A percentile compares a stretch with the other conserved stretches of the same genome.
These are phyloP conservation scores for Spinacia oleracea DNA, from an alignment of 179 eudicot genomes.

Conservation along the genomic window DNA sequence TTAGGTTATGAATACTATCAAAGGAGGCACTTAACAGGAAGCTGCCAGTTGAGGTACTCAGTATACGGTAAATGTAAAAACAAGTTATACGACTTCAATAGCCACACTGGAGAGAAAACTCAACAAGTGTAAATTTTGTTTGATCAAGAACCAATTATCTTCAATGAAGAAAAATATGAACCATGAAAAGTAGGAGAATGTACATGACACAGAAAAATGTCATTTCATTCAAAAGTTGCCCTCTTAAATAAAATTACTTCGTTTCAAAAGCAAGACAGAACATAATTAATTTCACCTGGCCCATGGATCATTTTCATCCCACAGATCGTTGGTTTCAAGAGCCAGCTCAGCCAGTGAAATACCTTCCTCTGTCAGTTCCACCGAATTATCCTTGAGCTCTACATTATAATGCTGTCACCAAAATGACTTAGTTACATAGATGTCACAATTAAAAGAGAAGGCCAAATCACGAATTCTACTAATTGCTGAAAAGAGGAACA, in stretches of 20 bases:
- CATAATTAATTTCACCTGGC: conserved; percentile 62
- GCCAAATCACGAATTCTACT: not conserved
- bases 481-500: conserved; percentile 9
- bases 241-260: not conserved
- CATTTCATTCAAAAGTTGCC: not conserved
- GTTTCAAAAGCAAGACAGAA: not conserved
- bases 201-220: not conserved
- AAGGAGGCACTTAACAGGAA: conserved; percentile 7
- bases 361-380: conserved; percentile 96
- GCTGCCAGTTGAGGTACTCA: conserved; percentile 11
- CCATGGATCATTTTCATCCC: conserved; percentile 99
- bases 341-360: conserved; percentile 88
- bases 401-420: conserved; percentile 74
- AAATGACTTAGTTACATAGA: conserved; percentile 9
- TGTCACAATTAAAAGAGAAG: conserved; percentile 9
- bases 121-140: not conserved
- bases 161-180: not conserved
- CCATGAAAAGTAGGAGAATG: not conserved
- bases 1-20: not conserved
- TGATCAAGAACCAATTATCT: not conserved
- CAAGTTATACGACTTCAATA: conserved; percentile 5
- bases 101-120: not conserved
- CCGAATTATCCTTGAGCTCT: conserved; percentile 94
- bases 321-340: conserved; percentile 86
- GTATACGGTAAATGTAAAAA: not conserved